Conservation (phyloP, 1,139 yeast genomes). For the Kurtzmaniella quercitrusa region DNA sequence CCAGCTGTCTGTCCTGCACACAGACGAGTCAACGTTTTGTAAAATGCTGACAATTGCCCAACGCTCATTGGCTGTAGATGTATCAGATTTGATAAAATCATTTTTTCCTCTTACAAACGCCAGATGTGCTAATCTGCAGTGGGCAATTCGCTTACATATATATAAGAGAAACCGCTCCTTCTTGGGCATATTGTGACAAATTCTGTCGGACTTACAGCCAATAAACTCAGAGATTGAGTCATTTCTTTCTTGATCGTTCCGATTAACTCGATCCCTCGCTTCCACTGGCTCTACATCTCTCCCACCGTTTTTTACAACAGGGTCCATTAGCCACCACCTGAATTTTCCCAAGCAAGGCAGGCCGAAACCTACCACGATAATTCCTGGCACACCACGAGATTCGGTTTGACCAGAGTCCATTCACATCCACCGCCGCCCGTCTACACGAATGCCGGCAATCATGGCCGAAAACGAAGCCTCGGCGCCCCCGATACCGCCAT, state of each 20-base stretch:
- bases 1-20: neutral
- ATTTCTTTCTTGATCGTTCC: too few species aligned
- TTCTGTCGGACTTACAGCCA: too few species aligned
- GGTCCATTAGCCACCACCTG: too few species aligned
- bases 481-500: neutral
- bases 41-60: neutral
- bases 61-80: neutral
- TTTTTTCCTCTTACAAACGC: neutral
- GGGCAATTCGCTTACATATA: neutral
- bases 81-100: neutral
- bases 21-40: too few species aligned
- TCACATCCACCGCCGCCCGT: neutral
- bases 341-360: too few species aligned
- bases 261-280: too few species aligned
- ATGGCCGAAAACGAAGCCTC: neutral
- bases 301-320: neutral
- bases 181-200: neutral
- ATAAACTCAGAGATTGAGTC: too few species aligned
- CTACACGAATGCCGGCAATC: neutral
- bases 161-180: neutral
- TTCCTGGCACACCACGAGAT: neutral
- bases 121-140: neutral
- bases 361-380: neutral
- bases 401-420: neutral
- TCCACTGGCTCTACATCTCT: too few species aligned